These are phyloP conservation scores for Alternaria panax DNA, from an alignment of 2,329 filamentous ascomycete species.

Conservation along the genomic window DNA sequence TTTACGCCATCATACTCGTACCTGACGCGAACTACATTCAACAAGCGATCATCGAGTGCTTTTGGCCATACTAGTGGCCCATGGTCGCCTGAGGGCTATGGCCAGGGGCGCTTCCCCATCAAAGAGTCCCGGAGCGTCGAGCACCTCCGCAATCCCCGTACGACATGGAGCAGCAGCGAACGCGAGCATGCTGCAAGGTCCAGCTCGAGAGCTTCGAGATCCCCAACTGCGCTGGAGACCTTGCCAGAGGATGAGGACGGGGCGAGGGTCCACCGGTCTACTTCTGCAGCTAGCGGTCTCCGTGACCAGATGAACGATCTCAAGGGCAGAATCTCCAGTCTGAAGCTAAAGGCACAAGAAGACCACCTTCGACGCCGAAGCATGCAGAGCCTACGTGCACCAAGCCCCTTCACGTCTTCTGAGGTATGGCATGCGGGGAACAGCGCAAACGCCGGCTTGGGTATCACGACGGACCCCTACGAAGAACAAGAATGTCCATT, in stretches of 20 bases:
- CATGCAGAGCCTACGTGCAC: slow-evolving; percentile 75
- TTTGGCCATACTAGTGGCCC: slow-evolving; percentile 47
- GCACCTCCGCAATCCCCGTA: slow-evolving; percentile 45
- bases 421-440: slow-evolving; percentile 62
- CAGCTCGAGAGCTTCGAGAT: slow-evolving; percentile 50
- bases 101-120: slow-evolving; percentile 47
- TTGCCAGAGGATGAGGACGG: slow-evolving; percentile 50
- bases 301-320: slow-evolving; percentile 86
- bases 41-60: slow-evolving; percentile 51
- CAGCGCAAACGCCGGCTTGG: slow-evolving; percentile 39
- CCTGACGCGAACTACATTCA: slow-evolving; percentile 31
- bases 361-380: slow-evolving; percentile 81
- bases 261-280: slow-evolving; percentile 65
- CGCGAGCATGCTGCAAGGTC: slow-evolving; percentile 43
- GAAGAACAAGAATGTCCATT: slow-evolving; percentile 13
- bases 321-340: slow-evolving; percentile 81
- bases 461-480: slow-evolving; percentile 37
- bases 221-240: slow-evolving; percentile 50
- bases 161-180: slow-evolving; percentile 32
- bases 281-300: slow-evolving; percentile 75
- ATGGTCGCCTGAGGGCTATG: slow-evolving; percentile 48
- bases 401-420: slow-evolving; percentile 80
- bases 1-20: slow-evolving; percentile 44
- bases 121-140: slow-evolving; percentile 52
- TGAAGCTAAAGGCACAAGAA: slow-evolving; percentile 79